These are phyloP conservation scores for Blumeria graminis DNA, from an alignment of 2,329 filamentous ascomycete species.

Conservation along the genomic window DNA sequence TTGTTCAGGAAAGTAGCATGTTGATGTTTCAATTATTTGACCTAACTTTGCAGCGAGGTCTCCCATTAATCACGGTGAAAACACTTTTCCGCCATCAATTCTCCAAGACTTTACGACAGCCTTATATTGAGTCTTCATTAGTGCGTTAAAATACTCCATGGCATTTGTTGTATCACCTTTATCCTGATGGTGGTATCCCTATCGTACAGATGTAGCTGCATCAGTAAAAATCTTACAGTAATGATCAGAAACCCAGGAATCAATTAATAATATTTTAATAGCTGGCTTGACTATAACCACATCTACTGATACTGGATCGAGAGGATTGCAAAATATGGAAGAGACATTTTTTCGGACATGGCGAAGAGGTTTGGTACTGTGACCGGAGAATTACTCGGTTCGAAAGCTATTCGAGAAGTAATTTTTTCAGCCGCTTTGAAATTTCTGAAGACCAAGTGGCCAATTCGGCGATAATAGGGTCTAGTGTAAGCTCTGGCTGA, in stretches of 20 bases:
- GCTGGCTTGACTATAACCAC: background rate
- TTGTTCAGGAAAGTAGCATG: background rate
- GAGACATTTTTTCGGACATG: background rate
- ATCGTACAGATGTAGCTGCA: background rate
- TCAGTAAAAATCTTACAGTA: conserved; percentile 1
- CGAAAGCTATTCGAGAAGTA: background rate
- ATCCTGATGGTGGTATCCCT: background rate
- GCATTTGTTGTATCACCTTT: background rate
- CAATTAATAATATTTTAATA: background rate
- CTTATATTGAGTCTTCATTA: background rate
- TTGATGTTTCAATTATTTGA: background rate
- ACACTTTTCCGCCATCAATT: background rate
- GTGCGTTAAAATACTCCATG: background rate
- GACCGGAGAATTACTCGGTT: background rate
- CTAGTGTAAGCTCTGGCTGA: background rate
- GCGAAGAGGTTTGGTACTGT: background rate
- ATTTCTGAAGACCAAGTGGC: background rate
- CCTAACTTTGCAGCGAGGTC: background rate
- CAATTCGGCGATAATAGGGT: background rate
- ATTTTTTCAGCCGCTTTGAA: background rate
- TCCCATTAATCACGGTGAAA: background rate
- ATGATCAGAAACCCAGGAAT: background rate
- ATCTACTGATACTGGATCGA: background rate
- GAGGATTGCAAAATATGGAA: background rate
- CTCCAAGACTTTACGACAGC: conserved; percentile 1